Evolutionary conservation across 768 basidiomycete genomes (phyloP).

Genomic region (Xanthoconium purpureum): DNA sequence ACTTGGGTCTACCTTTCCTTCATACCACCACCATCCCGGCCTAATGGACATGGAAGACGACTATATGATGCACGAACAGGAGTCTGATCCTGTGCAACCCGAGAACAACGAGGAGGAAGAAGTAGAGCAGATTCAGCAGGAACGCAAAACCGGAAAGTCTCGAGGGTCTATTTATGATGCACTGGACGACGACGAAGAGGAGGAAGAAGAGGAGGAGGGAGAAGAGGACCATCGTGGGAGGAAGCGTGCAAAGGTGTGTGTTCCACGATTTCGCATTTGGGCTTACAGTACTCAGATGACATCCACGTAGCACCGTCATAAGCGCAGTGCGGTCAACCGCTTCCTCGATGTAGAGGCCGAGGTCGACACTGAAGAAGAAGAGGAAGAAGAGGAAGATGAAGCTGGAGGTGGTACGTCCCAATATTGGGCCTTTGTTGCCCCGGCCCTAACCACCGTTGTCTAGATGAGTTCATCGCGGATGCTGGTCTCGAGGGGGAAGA

Average conservation of each 20-base stretch:
- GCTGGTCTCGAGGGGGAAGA: conserved; percentile 63
- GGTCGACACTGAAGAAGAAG: conserved; percentile 96
- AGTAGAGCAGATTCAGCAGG: conserved; percentile 23
- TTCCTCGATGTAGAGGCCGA: conserved; percentile 97
- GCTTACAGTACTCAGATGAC: conserved; percentile 4
- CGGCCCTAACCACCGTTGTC: conserved; percentile 11
- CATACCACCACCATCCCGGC: conserved; percentile 29
- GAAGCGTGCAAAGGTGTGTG: conserved; percentile 60
- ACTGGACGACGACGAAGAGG: conserved; percentile 46
- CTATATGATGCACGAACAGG: conserved; percentile 27
- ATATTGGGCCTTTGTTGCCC: neutral
- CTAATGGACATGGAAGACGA: conserved; percentile 36
- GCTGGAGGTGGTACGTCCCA: conserved; percentile 47
- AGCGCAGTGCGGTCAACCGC: conserved; percentile 60
- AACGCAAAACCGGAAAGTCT: conserved; percentile 23
- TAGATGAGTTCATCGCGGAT: conserved; percentile 72
- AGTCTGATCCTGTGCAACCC: conserved; percentile 25
- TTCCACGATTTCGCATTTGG: neutral
- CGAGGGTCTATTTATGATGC: conserved; percentile 35
- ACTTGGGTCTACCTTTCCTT: conserved; percentile 7
- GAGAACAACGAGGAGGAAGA: conserved; percentile 43
- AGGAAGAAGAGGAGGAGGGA: conserved; percentile 60
- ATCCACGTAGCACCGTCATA: conserved; percentile 56
- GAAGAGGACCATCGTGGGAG: conserved; percentile 41
- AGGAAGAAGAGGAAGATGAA: conserved; percentile 85